Conservation (phyloP, 495 filamentous ascomycete genomes). For the Xylaria curta region DNA sequence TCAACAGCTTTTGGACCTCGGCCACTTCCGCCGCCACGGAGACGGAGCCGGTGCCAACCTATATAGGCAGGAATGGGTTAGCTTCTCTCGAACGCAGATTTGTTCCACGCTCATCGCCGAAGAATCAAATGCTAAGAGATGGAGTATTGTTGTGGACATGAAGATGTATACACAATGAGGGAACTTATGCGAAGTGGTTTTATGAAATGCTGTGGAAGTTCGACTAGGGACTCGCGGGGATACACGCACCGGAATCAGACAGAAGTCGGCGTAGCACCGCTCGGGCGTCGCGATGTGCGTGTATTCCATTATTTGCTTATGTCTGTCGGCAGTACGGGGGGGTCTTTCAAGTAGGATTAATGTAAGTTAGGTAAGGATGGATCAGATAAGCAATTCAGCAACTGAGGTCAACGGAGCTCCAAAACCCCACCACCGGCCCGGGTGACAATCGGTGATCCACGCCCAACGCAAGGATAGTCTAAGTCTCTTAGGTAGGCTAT, state of each 20-base stretch:
- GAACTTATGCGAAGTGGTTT: neutral
- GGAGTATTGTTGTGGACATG: neutral
- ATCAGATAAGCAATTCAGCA: neutral
- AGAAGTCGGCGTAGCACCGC: constrained; percentile 79
- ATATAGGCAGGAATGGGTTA: neutral
- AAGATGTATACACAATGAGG: neutral
- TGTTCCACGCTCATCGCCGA: neutral
- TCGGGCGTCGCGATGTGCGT: constrained; percentile 64
- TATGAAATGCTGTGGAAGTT: neutral
- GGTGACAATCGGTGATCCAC: neutral
- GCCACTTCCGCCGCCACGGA: constrained; percentile 90
- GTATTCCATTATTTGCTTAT: constrained; percentile 40
- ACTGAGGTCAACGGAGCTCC: constrained; percentile 14
- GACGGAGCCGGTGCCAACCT: constrained; percentile 81
- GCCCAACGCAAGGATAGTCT: neutral
- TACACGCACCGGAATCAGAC: constrained; percentile 73
- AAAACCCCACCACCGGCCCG: constrained; percentile 3
- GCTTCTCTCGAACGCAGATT: neutral
- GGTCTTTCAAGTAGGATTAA: neutral
- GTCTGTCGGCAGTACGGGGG: too few relatives aligned
- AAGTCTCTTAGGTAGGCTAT: too few relatives aligned
- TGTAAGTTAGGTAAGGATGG: neutral
- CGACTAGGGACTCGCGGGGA: neutral
- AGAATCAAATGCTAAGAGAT: neutral
- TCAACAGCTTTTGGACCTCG: constrained; percentile 84